Percentiles rank a stretch among this genome's conserved stretches.
Evolutionary conservation across 225 moss, liverwort and hornwort genomes (phyloP).

Genomic region (Physcomitrellopsis africana): DNA sequence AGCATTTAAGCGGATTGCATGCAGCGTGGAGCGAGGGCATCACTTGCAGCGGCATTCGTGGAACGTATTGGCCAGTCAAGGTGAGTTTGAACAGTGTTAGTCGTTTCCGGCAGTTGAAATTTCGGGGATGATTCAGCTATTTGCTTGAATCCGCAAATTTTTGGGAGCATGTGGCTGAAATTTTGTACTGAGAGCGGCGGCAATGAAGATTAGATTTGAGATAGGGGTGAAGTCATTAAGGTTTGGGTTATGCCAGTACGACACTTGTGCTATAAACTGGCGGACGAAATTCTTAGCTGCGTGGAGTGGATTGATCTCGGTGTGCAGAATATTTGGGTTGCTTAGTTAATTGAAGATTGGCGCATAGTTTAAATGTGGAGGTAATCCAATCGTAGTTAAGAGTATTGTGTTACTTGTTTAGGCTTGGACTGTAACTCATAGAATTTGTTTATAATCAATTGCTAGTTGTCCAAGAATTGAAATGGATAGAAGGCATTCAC

Average conservation of each 20-base stretch:
- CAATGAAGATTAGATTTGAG: too few relatives aligned
- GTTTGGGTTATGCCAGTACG: background rate
- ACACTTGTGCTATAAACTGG: background rate
- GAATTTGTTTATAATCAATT: background rate
- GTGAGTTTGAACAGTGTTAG: too few relatives aligned
- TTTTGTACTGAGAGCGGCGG: too few relatives aligned
- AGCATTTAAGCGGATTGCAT: background rate
- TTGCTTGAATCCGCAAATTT: too few relatives aligned
- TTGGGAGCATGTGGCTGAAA: too few relatives aligned
- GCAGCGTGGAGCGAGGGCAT: background rate
- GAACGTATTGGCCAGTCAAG: background rate
- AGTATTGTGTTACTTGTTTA: background rate
- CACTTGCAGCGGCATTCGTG: background rate
- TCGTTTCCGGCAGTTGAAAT: too few relatives aligned
- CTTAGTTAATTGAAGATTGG: slow-evolving; percentile 4
- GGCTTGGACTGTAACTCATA: slow-evolving; percentile 10
- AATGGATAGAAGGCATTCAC: background rate
- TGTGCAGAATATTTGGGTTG: background rate
- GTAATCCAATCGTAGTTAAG: background rate
- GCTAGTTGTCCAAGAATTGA: background rate
- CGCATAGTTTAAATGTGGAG: background rate
- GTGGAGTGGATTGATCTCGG: background rate
- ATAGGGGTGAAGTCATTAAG: background rate
- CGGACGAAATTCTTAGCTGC: background rate
- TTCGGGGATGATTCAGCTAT: too few relatives aligned